Conservation (phyloP, 768 basidiomycete species). For the Rhizopogon vesiculosus region DNA sequence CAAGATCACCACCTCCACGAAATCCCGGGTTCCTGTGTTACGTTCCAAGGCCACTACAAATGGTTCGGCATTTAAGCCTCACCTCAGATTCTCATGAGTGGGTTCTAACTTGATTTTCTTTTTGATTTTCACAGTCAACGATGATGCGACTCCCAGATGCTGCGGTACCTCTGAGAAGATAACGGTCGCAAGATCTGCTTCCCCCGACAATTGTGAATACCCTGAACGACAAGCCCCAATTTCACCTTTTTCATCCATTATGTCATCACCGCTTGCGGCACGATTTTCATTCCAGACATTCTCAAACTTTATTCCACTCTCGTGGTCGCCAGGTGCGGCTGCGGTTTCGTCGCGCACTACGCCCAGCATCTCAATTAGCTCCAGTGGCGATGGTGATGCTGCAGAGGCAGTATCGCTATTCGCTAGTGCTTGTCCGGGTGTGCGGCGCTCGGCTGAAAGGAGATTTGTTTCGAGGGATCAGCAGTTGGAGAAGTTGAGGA, state of each 20-base stretch:
- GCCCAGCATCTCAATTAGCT: slow-evolving; percentile 12
- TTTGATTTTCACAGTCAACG: slow-evolving; percentile 31
- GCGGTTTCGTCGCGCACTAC: slow-evolving; percentile 19
- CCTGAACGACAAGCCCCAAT: slow-evolving; percentile 23
- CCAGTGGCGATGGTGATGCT: slow-evolving; percentile 2
- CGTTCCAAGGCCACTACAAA: slow-evolving; percentile 31
- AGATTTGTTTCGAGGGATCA: slow-evolving; percentile 57
- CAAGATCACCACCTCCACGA: slow-evolving; percentile 19
- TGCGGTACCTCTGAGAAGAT: slow-evolving; percentile 23
- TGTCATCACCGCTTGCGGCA: slow-evolving; percentile 48
- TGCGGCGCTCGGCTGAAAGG: slow-evolving; percentile 17
- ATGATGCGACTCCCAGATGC: slow-evolving; percentile 33
- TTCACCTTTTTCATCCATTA: slow-evolving; percentile 42
- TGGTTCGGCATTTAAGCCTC: slow-evolving; percentile 61
- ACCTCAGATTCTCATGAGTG: slow-evolving; percentile 45
- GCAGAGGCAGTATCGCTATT: slow-evolving; percentile 8
- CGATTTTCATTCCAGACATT: slow-evolving; percentile 57
- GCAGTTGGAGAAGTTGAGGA: slow-evolving; percentile 61
- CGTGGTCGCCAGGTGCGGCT: slow-evolving; percentile 43
- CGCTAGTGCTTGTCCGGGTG: slow-evolving; percentile 5
- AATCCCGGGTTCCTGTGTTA: slow-evolving; percentile 36
- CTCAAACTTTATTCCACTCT: slow-evolving; percentile 54
- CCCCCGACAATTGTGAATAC: slow-evolving; percentile 20
- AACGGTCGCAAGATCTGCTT: slow-evolving; percentile 2
- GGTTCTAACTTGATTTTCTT: slow-evolving; percentile 49